These are phyloP conservation scores for Phaeosphaeria sp. DNA, from an alignment of 2,329 filamentous ascomycete genomes.

Conservation along the genomic window DNA sequence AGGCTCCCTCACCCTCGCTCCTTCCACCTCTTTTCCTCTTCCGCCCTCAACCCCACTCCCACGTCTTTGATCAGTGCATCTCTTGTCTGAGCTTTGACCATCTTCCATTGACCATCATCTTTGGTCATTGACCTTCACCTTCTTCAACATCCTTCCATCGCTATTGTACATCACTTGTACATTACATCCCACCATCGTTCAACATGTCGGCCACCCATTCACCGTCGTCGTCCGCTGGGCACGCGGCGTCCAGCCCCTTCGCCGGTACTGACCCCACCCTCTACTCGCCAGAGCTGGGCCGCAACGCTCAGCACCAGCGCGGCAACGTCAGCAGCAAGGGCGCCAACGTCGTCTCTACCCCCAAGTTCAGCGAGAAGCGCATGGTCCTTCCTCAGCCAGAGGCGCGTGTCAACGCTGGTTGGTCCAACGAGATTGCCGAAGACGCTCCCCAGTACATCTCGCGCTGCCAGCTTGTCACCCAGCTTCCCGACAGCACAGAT, in stretches of 20 bases:
- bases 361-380: conserved; percentile 11
- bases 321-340: conserved; percentile 18
- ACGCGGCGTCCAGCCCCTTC: conserved; percentile 34
- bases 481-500: conserved; percentile 25
- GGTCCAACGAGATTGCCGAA: conserved; percentile 37
- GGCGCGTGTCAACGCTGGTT: conserved; percentile 21
- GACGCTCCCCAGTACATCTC: conserved; percentile 27
- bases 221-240: conserved; percentile 27
- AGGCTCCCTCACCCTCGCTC: conserved; percentile 12
- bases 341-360: conserved; percentile 10
- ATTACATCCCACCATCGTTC: conserved; percentile 22
- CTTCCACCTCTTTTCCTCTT: conserved; percentile 21
- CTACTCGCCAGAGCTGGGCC: conserved; percentile 35
- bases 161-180: conserved; percentile 30
- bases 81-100: conserved; percentile 9
- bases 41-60: conserved; percentile 7
- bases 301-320: conserved; percentile 16
- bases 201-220: conserved; percentile 35
- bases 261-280: conserved; percentile 36
- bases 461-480: conserved; percentile 31
- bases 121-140: conserved; percentile 17
- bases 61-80: conserved; percentile 14
- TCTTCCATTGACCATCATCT: conserved; percentile 14
- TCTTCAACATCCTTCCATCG: conserved; percentile 13
- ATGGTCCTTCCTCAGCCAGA: conserved; percentile 21